Conservation (phyloP, 1,139 yeast genomes). For the Scheffersomyces cryptocercus region DNA sequence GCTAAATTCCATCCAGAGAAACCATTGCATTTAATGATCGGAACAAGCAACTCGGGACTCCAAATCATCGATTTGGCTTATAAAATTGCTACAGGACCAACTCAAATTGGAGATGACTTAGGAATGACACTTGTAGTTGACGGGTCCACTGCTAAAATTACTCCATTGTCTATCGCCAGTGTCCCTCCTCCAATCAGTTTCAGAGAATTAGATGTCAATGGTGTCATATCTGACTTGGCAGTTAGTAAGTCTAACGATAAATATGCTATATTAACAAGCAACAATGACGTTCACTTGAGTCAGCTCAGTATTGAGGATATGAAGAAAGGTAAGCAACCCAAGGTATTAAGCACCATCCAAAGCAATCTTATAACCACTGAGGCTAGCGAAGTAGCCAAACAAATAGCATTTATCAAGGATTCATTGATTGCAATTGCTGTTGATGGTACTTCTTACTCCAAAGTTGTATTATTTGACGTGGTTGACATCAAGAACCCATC, state of each 20-base stretch:
- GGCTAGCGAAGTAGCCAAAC: constrained; percentile 55
- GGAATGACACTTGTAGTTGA: constrained; percentile 85
- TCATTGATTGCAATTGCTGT: constrained; percentile 55
- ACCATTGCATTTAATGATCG: constrained; percentile 72
- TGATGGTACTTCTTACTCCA: constrained; percentile 51
- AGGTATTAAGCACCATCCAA: constrained; percentile 34
- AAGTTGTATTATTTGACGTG: constrained; percentile 51
- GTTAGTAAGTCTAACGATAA: constrained; percentile 59
- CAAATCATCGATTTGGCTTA: constrained; percentile 72
- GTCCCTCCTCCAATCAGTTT: constrained; percentile 94
- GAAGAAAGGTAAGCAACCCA: constrained; percentile 50
- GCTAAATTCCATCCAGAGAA: constrained; percentile 89
- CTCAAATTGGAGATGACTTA: constrained; percentile 62
- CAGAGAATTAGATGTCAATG: constrained; percentile 57
- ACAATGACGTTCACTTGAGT: constrained; percentile 24
- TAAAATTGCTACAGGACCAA: constrained; percentile 67
- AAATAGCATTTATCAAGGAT: constrained; percentile 59
- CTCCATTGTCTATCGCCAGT: constrained; percentile 83
- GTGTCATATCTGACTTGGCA: constrained; percentile 63
- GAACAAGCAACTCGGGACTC: constrained; percentile 45
- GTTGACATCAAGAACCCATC: constrained; percentile 36
- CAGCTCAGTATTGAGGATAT: constrained; percentile 26
- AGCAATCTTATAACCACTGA: constrained; percentile 29
- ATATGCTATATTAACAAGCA: constrained; percentile 58
- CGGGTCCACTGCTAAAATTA: constrained; percentile 69